Base-by-base conservation (phyloP, 2,329 filamentous ascomycete species). In the Cercospora berteroae region DNA sequence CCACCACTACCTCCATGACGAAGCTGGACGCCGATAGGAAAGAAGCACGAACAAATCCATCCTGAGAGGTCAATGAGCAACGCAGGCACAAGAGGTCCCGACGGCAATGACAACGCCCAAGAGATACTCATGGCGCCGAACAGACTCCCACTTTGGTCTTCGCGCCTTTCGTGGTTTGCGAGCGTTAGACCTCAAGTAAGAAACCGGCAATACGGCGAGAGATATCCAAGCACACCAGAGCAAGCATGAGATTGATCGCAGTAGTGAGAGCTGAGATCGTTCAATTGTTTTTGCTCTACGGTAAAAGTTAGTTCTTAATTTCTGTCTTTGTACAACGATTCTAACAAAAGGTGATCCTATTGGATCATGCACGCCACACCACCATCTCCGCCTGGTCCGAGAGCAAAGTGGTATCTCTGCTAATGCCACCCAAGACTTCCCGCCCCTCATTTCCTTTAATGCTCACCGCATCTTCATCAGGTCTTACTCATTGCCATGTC, bases 401-500 rank as follows among this genome's bases (percentile, higher is more conserved):
- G 48, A 52, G 23, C 48, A 52, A 52, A 52, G 48, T 27, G 48
- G 23, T 27, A 52, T 52, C 48, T 52, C 48, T 27, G 48, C 27
- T 52, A 52, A 27, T 52, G 48, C 48, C 23, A 27, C 2, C 6
- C 23, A 52, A 27, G 13, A 52, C 48, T 6, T 27, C 16, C 5
- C 36, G 16, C 36, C 12, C 20, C 20, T 52, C 13, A 4, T 52
- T 25, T 25, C 3, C 9, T 48, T 23, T 23, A 48, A 2, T n/a
- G 12, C 20, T 16, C 12, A 13, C 23, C 1, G 20, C 18, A 48
- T 48, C 8, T 23, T 10, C 5, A 2, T 27, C 13, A n/a, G 4
- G 0, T n/a, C 7, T 2, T 58, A 58, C 55, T 36, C 55, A 20
- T 58, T 58, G 7, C 55, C 55, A 66, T 70, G 68, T 10, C 65